Percentiles rank a stretch among this genome's conserved stretches.
These are phyloP conservation scores for Chlamydomonas sp. DNA, from an alignment of 139 green algal genomes.

Conservation along the genomic window DNA sequence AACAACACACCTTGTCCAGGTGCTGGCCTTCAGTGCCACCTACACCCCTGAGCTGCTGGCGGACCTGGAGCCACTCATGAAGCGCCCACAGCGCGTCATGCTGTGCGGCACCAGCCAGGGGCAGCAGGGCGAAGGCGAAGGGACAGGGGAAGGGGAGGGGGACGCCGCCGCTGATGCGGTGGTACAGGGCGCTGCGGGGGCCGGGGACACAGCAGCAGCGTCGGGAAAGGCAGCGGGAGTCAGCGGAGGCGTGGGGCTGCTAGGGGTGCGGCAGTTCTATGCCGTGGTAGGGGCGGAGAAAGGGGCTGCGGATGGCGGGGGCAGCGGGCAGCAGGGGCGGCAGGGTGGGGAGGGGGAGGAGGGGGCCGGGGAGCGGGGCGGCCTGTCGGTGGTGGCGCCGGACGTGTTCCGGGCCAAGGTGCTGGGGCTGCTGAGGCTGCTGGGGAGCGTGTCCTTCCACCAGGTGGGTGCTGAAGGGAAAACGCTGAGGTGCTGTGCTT, in stretches of 20 bases:
- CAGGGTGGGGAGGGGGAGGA: neutral
- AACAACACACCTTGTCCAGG: slow-evolving; percentile 45
- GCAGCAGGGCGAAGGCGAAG: slow-evolving; percentile 34
- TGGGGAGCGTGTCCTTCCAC: slow-evolving; percentile 67
- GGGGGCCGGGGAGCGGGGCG: neutral
- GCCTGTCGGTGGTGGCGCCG: neutral
- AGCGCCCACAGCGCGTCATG: slow-evolving; percentile 71
- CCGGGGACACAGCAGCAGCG: neutral
- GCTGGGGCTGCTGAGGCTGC: slow-evolving; percentile 55
- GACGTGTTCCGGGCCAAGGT: slow-evolving; percentile 56
- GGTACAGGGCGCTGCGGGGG: neutral
- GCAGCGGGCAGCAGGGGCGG: neutral
- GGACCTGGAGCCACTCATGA: slow-evolving; percentile 69
- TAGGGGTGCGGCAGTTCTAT: slow-evolving; percentile 77
- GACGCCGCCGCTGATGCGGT: neutral
- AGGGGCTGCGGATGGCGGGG: neutral
- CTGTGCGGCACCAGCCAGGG: slow-evolving; percentile 61
- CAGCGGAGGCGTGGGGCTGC: slow-evolving; percentile 45
- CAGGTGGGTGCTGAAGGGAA: slow-evolving; percentile 41
- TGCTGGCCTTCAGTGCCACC: slow-evolving; percentile 83
- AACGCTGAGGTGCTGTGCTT: too few species aligned
- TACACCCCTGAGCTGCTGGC: slow-evolving; percentile 65
- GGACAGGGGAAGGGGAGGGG: neutral
- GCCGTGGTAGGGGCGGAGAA: slow-evolving; percentile 40
- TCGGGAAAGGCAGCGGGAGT: neutral